phyloP scores from a whole-genome alignment of 2,329 filamentous ascomycete genomes.

The Dactylellina parvicollis region DNA sequence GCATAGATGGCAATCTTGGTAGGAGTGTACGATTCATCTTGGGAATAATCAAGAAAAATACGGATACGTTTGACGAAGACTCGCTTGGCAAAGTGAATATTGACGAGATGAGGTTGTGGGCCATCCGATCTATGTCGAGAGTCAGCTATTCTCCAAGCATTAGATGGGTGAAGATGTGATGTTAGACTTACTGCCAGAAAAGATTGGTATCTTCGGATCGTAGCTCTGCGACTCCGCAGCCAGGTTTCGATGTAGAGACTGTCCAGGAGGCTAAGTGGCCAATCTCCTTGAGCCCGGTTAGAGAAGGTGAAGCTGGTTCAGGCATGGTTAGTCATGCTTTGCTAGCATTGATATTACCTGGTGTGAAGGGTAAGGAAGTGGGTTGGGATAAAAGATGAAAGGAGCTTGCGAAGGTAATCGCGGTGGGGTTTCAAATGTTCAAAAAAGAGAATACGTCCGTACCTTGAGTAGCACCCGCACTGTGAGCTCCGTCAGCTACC shows the following conservation, averaged over 20 bases:
- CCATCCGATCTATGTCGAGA: slow-evolving; percentile 75
- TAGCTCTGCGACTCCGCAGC: slow-evolving; percentile 79
- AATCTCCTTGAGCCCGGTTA: slow-evolving; percentile 77
- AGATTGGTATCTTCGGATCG: slow-evolving; percentile 76
- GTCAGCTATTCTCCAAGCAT: neutral
- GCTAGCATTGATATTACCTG: neutral
- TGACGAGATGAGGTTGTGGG: slow-evolving; percentile 82
- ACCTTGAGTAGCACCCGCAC: slow-evolving; percentile 26
- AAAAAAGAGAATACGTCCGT: neutral
- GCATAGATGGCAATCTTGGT: slow-evolving; percentile 90
- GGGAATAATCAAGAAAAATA: slow-evolving; percentile 88
- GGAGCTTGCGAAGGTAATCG: neutral
- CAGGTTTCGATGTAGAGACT: slow-evolving; percentile 82
- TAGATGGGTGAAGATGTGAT: neutral
- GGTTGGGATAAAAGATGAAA: neutral
- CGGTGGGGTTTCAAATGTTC: neutral
- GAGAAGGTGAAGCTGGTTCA: slow-evolving; percentile 17
- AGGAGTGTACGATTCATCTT: slow-evolving; percentile 96
- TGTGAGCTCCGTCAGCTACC: slow-evolving; percentile 14
- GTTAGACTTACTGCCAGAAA: slow-evolving; percentile 77
- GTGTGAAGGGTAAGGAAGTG: neutral
- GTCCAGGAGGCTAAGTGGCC: slow-evolving; percentile 85
- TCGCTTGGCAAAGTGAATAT: slow-evolving; percentile 85
- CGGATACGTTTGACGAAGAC: slow-evolving; percentile 80
- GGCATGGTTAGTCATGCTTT: slow-evolving; percentile 18